These are phyloP conservation scores for Diaporthe velutina DNA, from an alignment of 2,329 filamentous ascomycete species.

Conservation along the genomic window DNA sequence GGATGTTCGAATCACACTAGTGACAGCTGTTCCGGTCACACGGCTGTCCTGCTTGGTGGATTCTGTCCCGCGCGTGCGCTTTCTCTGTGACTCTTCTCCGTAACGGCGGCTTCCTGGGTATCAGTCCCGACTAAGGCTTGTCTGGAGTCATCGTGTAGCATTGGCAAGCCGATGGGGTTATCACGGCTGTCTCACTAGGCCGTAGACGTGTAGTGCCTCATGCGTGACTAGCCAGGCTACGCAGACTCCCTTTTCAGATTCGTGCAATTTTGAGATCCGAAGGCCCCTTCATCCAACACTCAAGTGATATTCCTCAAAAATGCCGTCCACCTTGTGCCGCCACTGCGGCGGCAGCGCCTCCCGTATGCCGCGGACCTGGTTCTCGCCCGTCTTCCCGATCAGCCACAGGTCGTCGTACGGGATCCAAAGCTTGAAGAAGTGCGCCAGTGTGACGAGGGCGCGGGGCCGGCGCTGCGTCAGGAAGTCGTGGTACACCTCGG, in stretches of 20 bases:
- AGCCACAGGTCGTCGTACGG: conserved; percentile 52
- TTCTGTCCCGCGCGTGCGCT: not conserved
- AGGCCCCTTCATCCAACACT: not conserved
- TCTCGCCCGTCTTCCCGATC: conserved; percentile 51
- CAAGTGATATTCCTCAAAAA: conserved; percentile 47
- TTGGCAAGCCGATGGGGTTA: not conserved
- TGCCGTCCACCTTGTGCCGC: conserved; percentile 50
- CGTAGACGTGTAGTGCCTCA: not conserved
- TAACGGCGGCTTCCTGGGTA: not conserved
- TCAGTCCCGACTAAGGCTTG: not conserved
- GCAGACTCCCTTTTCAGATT: not conserved
- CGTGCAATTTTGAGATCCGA: not conserved
- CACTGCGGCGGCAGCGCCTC: conserved; percentile 51
- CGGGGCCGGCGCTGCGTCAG: conserved; percentile 51
- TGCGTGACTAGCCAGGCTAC: not conserved
- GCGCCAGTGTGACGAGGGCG: conserved; percentile 53
- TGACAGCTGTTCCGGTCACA: not conserved
- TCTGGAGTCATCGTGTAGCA: not conserved
- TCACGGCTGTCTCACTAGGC: not conserved
- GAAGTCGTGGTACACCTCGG: conserved; percentile 50
- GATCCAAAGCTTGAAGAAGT: conserved; percentile 55
- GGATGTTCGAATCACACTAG: too few species aligned
- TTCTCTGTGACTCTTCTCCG: too few species aligned
- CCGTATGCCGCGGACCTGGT: conserved; percentile 53
- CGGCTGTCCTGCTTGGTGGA: not conserved